Base-by-base conservation (phyloP, 2,329 filamentous ascomycete species). In the Colletotrichum paranaense region DNA sequence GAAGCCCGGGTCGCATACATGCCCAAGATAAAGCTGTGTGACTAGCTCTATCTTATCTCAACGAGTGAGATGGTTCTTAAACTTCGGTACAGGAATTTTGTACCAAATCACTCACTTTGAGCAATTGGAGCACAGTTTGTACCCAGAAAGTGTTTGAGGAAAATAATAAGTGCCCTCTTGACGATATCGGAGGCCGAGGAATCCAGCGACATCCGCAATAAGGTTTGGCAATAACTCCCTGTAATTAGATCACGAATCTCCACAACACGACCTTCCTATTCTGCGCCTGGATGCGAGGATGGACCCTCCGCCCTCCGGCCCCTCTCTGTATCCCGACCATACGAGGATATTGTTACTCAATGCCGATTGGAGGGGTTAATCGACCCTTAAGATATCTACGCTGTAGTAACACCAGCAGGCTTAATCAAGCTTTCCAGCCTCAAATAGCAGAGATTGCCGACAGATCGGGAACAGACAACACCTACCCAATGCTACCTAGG, bases 401-500 rank as follows among this genome's bases (percentile, higher is more conserved):
- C 19, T 56, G 32, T n/a, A 30, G 32, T 55, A 46, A 22, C 42
- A 22, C 26, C 4, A 22, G 42, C 5, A 32, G 46, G 26, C 63
- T 11, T 49, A 14, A 49, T 62, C 49, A 71, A 71, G 68, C 68
- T 71, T 70, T 62, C 56, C 6, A 57, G 49, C 57, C 56, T 35
- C 55, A 67, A 62, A 32, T 42, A 11, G n/a, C 16, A 12, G 24
- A 71, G 68, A 67, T 67, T 67, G 22, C 56, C 63, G 56, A 56
- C 12, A 46, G 57, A 67, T 67, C 62, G 62, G 68, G 49, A 28
- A 62, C 38, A 35, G 46, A 57, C 46, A 62, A n/a, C 63, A 67
- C 68, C 63, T 67, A 67, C 63, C 68, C 46, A 22, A 71, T 71
- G 16, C 26, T 56, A 71, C 68, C 68, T 71, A 71, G 68, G 38